Evolutionary conservation across 805 yeast genomes (phyloP).

Genomic region (Osmozyma mogii): DNA sequence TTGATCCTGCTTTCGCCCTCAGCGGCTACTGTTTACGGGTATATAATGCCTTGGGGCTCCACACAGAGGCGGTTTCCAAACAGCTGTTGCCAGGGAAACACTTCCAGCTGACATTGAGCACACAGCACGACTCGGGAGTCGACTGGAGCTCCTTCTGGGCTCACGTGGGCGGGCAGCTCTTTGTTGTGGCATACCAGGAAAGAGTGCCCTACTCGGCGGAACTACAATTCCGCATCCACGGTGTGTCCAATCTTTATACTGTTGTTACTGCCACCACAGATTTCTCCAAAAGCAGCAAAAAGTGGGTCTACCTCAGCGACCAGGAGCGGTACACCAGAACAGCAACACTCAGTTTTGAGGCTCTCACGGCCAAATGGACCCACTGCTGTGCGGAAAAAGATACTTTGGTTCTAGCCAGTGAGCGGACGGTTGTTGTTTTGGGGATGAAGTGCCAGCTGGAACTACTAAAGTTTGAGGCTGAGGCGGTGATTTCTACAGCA

Average conservation of each 20-base stretch:
- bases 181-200: slow-evolving; percentile 1
- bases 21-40: slow-evolving; percentile 22
- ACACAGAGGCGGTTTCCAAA: slow-evolving; percentile 2
- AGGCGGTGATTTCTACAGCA: slow-evolving; percentile 2
- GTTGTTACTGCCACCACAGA: too few species aligned
- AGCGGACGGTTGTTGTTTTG: slow-evolving; percentile 5
- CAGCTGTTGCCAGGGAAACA: too few species aligned
- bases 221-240: not conserved
- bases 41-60: slow-evolving; percentile 21
- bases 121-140: not conserved
- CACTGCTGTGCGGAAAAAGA: too few species aligned
- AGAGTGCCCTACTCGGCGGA: not conserved
- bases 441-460: not conserved
- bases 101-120: slow-evolving; percentile 4
- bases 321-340: too few species aligned
- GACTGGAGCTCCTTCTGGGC: slow-evolving; percentile 4
- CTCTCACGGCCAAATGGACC: too few species aligned
- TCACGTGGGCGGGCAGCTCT: slow-evolving; percentile 1
- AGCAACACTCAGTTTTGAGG: too few species aligned
- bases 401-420: slow-evolving; percentile 6
- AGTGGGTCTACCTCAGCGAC: too few species aligned
- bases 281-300: too few species aligned
- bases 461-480: slow-evolving; percentile 1
- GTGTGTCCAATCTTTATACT: too few species aligned
- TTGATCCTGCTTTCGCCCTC: slow-evolving; percentile 16